These are phyloP conservation scores for Mycena venus DNA, from an alignment of 768 basidiomycete species.

Conservation along the genomic window DNA sequence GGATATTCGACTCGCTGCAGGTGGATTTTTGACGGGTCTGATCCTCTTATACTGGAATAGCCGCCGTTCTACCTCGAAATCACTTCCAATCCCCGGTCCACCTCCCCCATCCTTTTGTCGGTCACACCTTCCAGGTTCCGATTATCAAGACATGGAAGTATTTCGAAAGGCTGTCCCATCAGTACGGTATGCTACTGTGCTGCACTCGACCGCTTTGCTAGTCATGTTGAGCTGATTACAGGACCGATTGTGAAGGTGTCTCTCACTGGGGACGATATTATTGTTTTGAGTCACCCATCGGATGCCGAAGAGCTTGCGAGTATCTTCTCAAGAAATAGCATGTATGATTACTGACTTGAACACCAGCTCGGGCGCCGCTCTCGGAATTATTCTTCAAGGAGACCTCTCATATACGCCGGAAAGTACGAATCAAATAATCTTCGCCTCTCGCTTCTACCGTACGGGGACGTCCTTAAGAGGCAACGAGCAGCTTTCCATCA, in stretches of 20 bases:
- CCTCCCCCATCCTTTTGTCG: background rate
- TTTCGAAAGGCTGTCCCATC: background rate
- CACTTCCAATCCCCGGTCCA: background rate
- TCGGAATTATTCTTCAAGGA: background rate
- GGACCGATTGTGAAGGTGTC: background rate
- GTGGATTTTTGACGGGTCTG: background rate
- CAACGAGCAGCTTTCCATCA: background rate
- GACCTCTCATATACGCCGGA: no score
- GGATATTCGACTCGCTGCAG: background rate
- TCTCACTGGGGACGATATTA: background rate
- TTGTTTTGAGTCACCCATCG: background rate
- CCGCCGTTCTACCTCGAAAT: no score
- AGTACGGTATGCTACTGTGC: background rate
- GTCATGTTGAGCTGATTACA: background rate
- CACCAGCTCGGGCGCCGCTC: background rate
- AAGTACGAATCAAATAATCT: background rate
- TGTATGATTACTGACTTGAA: background rate
- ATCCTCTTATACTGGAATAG: background rate
- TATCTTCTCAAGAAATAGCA: background rate
- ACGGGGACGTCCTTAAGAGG: no score
- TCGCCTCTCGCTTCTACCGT: background rate
- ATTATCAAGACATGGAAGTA: slow-evolving; percentile 6
- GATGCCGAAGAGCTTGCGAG: background rate
- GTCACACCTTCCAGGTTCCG: background rate
- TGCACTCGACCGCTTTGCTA: no score